Conservation (phyloP, 116 monocot genomes). For the Trichopus zeylanicus region DNA sequence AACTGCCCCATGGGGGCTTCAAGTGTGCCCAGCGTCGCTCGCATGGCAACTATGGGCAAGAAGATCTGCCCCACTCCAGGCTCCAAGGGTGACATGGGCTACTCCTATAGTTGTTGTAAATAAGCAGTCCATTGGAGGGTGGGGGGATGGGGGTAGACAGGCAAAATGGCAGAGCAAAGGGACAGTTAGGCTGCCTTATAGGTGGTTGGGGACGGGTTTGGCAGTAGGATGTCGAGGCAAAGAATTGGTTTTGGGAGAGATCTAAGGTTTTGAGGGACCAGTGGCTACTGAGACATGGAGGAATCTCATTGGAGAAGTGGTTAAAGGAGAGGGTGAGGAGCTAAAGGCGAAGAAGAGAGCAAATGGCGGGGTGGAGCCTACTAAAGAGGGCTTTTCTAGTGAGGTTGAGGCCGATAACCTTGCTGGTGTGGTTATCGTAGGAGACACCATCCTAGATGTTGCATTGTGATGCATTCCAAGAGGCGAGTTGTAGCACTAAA, state of each 20-base stretch:
- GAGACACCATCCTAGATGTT: slow-evolving; percentile 42
- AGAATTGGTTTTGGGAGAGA: slow-evolving; percentile 32
- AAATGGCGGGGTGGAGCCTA: slow-evolving; percentile 23
- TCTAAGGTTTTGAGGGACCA: slow-evolving; percentile 29
- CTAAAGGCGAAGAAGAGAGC: slow-evolving; percentile 37
- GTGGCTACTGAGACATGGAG: slow-evolving; percentile 28
- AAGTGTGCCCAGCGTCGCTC: too few species aligned
- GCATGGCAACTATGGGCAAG: too few species aligned
- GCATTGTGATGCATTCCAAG: slow-evolving; percentile 27
- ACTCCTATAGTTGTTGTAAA: too few species aligned
- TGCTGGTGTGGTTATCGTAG: slow-evolving; percentile 28
- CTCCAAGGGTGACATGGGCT: too few species aligned
- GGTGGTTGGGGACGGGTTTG: slow-evolving; percentile 13
- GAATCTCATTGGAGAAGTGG: slow-evolving; percentile 29
- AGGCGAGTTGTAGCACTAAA: too few species aligned
- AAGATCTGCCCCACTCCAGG: too few species aligned
- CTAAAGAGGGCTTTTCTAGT: slow-evolving; percentile 9
- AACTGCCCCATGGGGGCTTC: too few species aligned
- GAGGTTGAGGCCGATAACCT: slow-evolving; percentile 17
- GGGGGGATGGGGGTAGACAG: too few species aligned
- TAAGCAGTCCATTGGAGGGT: too few species aligned
- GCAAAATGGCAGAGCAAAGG: too few species aligned
- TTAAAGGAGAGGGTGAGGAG: slow-evolving; percentile 12
- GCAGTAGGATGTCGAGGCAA: slow-evolving; percentile 17
- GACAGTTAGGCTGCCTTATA: too few species aligned